phyloP scores from a whole-genome alignment of 1,139 yeast genomes.

The Yamadazyma taylorii region DNA sequence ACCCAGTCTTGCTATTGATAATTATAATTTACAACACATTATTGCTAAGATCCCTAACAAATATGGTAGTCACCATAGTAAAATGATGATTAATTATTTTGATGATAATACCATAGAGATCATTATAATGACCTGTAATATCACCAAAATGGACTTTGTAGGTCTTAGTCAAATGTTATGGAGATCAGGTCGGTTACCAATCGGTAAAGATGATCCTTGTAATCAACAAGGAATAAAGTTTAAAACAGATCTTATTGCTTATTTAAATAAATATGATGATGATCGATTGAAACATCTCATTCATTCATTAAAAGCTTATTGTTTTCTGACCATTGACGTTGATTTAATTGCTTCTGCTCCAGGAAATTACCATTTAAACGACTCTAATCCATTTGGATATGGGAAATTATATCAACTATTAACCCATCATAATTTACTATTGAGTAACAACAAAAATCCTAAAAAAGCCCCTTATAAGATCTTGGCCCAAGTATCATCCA shows the following conservation, averaged over 20 bases:
- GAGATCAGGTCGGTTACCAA: constrained; percentile 52
- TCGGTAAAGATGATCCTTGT: constrained; percentile 7
- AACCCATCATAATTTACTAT: constrained; percentile 29
- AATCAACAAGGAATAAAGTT: constrained; percentile 18
- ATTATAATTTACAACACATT: constrained; percentile 30
- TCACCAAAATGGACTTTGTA: constrained; percentile 53
- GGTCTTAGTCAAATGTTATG: constrained; percentile 66
- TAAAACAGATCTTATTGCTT: constrained; percentile 40
- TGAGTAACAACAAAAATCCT: constrained; percentile 13
- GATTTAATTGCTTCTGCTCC: constrained; percentile 63
- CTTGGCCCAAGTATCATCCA: constrained; percentile 58
- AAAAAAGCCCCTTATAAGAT: constrained; percentile 11
- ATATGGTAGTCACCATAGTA: constrained; percentile 63
- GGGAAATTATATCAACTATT: constrained; percentile 48
- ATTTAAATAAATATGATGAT: constrained; percentile 44
- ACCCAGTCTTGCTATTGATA: constrained; percentile 3
- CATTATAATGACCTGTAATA: constrained; percentile 60
- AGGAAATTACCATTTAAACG: constrained; percentile 27
- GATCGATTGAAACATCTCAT: constrained; percentile 28
- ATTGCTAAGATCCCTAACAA: constrained; percentile 32
- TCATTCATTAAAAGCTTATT: constrained; percentile 27
- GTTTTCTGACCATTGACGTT: constrained; percentile 49
- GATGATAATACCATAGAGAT: constrained; percentile 44
- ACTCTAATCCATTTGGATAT: constrained; percentile 44
- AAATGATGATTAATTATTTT: constrained; percentile 61